These are phyloP conservation scores for Beta corolliflora DNA, from an alignment of 179 eudicot genomes.

Conservation along the genomic window DNA sequence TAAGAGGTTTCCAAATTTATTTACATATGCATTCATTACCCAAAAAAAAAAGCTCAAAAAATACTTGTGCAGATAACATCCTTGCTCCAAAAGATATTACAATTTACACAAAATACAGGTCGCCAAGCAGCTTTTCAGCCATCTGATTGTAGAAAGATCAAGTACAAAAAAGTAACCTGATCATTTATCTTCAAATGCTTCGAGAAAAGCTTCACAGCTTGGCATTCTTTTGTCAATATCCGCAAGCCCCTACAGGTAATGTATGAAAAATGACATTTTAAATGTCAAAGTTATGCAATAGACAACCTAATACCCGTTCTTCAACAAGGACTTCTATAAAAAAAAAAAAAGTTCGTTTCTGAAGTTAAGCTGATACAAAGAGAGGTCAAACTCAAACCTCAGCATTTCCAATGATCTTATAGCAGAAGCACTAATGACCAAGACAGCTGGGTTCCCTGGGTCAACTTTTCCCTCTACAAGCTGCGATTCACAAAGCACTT, in stretches of 20 bases:
- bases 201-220: conserved; percentile 85
- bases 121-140: background rate
- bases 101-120: background rate
- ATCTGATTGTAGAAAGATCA: conserved; percentile 1
- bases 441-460: conserved; percentile 79
- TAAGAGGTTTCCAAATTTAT: background rate
- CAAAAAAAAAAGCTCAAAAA: background rate
- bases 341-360: background rate
- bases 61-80: background rate
- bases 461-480: conserved; percentile 64
- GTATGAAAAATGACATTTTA: background rate
- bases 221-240: conserved; percentile 77
- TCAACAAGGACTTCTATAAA: no score
- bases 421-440: conserved; percentile 79
- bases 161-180: conserved; percentile 56
- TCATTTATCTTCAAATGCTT: conserved; percentile 95
- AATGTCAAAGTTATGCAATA: background rate
- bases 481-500: conserved; percentile 63
- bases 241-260: conserved; percentile 59
- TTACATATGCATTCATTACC: no score
- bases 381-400: conserved; percentile 59
- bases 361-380: conserved; percentile 14
- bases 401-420: conserved; percentile 75
- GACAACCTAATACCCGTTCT: background rate
- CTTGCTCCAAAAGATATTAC: background rate